Percentiles rank a stretch among this genome's conserved stretches.
Evolutionary conservation across 768 basidiomycete genomes (phyloP).

Genomic region (Macrolepiota fuliginosa): DNA sequence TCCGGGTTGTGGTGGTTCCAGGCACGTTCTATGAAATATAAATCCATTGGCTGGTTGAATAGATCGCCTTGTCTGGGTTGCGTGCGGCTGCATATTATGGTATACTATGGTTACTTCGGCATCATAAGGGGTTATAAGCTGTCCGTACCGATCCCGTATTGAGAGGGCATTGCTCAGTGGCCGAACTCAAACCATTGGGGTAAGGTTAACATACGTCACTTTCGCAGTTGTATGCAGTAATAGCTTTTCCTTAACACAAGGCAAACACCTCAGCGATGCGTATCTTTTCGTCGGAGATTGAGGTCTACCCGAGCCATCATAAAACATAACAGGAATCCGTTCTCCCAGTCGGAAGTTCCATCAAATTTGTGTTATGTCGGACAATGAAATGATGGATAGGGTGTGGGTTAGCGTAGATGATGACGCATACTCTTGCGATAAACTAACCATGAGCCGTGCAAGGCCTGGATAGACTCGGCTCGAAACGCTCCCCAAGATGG

Average conservation of each 20-base stretch:
- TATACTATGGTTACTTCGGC: background rate
- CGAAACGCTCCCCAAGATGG: background rate
- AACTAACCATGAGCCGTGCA: background rate
- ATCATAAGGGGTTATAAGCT: background rate
- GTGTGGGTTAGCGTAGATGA: background rate
- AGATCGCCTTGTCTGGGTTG: background rate
- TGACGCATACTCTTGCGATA: background rate
- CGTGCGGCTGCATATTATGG: background rate
- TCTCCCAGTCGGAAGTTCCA: background rate
- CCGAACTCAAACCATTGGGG: background rate
- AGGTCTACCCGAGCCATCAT: background rate
- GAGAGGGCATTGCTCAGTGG: background rate
- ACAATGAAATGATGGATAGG: background rate
- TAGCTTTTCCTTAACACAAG: background rate
- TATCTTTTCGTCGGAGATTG: background rate
- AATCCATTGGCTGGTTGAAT: background rate
- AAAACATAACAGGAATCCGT: background rate
- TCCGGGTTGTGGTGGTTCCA: background rate
- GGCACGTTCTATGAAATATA: background rate
- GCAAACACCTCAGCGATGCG: background rate
- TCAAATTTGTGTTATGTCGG: background rate
- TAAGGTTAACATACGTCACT: background rate
- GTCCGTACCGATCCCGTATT: background rate
- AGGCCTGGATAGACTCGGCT: background rate
- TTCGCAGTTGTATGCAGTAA: background rate